Base-by-base conservation (phyloP, 2,329 filamentous ascomycete genomes). In the Colletotrichum shisoi region DNA sequence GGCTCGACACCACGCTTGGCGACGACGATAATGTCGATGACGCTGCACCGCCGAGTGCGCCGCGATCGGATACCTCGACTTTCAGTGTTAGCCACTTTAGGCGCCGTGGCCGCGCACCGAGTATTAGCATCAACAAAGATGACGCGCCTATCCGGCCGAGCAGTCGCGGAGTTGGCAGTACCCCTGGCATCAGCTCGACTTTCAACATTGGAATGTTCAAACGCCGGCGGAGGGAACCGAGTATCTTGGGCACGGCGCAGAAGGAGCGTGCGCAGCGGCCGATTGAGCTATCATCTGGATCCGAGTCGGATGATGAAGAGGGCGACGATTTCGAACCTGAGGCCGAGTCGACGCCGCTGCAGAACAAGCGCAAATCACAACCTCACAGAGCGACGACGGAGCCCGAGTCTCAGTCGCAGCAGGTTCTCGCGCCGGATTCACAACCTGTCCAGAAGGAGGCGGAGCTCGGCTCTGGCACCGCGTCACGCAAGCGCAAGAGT, bases 271-370 rank as follows among this genome's bases (percentile, higher is more conserved):
- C 67, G 6, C 68, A 69, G 57, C 70, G 72, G 17, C 70, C 72
- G 4, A 63, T 70, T 11, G 65, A 68, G 27, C 63, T 67, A 17
- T 72, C 71, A 3, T 72, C 69, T 8, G 69, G 65, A 15, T 45
- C 63, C 2, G 66, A 45, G 17, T 57, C 66, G 24, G 70, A 63
- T 17, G 57, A 27, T 73, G 73, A n/a, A 72, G 78, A 73, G 12
- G 74, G 76, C 72, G 48, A 76, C 68, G 42, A 75, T 63, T 89
- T 87, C 73, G 83, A 80, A 58, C 89, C 84, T 0, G 88, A 91
- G 63, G 88, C 87, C 34, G 88, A 91, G 77, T 89, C 88, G 17
- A 92, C 90, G 7, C 89, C 89, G 3, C 73, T 90, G 31, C 57
- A 58, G 31, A 84, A 87, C 65, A 77, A 83, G 21, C 78, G 79